Evolutionary conservation across 2,329 filamentous ascomycete genomes (phyloP).

Genomic region (Dichotomopilus funicola): DNA sequence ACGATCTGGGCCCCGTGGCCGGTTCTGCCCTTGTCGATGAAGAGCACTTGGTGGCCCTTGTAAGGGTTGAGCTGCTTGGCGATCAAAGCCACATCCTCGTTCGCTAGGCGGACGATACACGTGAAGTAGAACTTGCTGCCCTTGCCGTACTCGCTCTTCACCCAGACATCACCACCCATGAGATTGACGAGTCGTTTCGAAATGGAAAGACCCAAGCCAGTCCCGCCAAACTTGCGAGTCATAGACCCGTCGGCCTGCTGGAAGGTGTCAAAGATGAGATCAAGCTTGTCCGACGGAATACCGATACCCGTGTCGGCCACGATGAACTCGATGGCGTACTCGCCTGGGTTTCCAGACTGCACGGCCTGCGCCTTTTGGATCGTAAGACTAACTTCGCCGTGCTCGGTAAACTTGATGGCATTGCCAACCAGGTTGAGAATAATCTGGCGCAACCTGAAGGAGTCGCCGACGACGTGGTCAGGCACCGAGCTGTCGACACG

Average conservation of each 20-base stretch:
- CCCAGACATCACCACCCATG: conserved; percentile 96
- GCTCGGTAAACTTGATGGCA: conserved; percentile 97
- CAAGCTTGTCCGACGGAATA: conserved; percentile 89
- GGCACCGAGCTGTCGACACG: conserved; percentile 89
- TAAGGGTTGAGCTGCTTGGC: conserved; percentile 84
- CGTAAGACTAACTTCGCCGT: conserved; percentile 91
- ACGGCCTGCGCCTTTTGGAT: conserved; percentile 66
- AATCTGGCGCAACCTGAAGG: conserved; percentile 91
- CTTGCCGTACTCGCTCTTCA: conserved; percentile 83
- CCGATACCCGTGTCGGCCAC: conserved; percentile 96
- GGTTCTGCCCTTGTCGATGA: conserved; percentile 86
- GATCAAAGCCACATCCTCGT: conserved; percentile 70
- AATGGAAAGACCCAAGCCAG: conserved; percentile 87
- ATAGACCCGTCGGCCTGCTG: conserved; percentile 97
- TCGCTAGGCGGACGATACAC: conserved; percentile 78
- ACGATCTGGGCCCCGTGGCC: conserved; percentile 69
- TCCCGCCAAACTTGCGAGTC: conserved; percentile 91
- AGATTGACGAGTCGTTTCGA: conserved; percentile 91
- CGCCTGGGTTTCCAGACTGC: conserved; percentile 58
- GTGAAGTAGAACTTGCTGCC: conserved; percentile 97
- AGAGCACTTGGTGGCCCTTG: conserved; percentile 83
- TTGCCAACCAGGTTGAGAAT: conserved; percentile 97
- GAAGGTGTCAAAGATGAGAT: conserved; percentile 98
- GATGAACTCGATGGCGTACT: conserved; percentile 92
- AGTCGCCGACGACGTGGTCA: conserved; percentile 92